Evolutionary conservation across 1,284 basidiomycete species (phyloP), one percentile per base, ranked within the genome.

Genomic region (Trametes sp.): DNA sequence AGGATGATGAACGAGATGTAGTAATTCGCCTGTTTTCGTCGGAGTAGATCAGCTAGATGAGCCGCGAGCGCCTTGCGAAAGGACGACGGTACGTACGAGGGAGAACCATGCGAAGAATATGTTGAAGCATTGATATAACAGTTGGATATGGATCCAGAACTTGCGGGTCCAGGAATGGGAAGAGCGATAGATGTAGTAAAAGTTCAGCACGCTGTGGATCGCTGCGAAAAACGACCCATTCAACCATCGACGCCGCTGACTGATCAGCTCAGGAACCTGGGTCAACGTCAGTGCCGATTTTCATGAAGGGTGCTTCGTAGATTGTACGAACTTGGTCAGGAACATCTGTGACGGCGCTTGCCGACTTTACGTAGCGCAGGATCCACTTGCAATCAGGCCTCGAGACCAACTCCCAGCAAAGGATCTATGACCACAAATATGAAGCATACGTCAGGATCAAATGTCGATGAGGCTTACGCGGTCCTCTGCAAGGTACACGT

Each of bases 181-280:
- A 14, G 92, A 95, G 35, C 95, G 87, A 77, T 98, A 98, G 57
- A 98, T 87, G 73, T 97, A 96, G 70, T 93, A 87, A 76, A 98
- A 98, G 75, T 98, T 94, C 64, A 96, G 83, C 1, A 89, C 92
- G 60, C 90, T 90, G 78, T 98, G 94, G 42, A 96, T 87, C 0
- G 94, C 94, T 2, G 96, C 97, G 74, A 97, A 97, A 85, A 98
- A 98, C 8, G 94, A 96, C 6, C 97, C 97, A 73, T 98, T 99
- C 42, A 98, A 84, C 97, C 97, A 98, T 55, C 96, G 89, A 57
- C 96, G 86, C 60, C 96, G 89, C 74, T 98, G 96, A 0, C 93
- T 94, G 70, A 98, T 95, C 59, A 98, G 79, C 74, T 97, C 95
- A 0, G 95, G 92, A 5, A 95, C 87, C 83, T 89, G n/a, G 41